Conservation (phyloP, 306 rosid species). For the Quercus ilex region DNA sequence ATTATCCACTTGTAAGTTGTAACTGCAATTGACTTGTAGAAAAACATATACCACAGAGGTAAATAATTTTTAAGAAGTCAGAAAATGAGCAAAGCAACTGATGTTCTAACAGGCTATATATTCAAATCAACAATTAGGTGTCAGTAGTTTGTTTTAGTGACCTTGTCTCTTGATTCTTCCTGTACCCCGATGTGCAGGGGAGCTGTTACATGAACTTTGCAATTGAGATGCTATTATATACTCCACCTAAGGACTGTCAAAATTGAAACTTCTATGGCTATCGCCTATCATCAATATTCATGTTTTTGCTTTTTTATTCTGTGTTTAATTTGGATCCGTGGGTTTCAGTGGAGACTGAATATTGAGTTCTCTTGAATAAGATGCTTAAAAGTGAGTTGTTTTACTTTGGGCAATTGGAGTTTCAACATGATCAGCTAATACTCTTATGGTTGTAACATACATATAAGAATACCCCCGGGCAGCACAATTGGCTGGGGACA, state of each 20-base stretch:
- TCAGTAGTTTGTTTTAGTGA: not conserved
- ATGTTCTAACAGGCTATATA: not conserved
- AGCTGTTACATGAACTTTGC: not conserved
- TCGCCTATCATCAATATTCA: not conserved
- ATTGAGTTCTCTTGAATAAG: not conserved
- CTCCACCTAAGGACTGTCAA: not conserved
- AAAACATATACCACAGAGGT: too few relatives aligned
- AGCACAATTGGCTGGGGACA: too few relatives aligned
- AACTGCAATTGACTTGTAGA: too few relatives aligned
- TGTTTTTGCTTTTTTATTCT: not conserved
- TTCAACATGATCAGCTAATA: not conserved
- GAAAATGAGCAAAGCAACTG: too few relatives aligned
- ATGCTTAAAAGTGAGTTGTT: not conserved
- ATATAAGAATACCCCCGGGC: too few relatives aligned
- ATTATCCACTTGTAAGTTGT: too few relatives aligned
- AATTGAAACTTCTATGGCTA: not conserved
- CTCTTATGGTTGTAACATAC: not conserved
- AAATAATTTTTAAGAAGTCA: too few relatives aligned
- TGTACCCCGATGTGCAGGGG: not conserved
- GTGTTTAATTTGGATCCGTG: not conserved
- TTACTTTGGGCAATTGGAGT: not conserved
- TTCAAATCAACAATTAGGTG: not conserved
- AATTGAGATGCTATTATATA: not conserved
- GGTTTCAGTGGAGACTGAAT: not conserved
- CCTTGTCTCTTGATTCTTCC: not conserved